Evolutionary conservation across 768 basidiomycete genomes (phyloP).

Genomic region (Macrocybe gigantea): DNA sequence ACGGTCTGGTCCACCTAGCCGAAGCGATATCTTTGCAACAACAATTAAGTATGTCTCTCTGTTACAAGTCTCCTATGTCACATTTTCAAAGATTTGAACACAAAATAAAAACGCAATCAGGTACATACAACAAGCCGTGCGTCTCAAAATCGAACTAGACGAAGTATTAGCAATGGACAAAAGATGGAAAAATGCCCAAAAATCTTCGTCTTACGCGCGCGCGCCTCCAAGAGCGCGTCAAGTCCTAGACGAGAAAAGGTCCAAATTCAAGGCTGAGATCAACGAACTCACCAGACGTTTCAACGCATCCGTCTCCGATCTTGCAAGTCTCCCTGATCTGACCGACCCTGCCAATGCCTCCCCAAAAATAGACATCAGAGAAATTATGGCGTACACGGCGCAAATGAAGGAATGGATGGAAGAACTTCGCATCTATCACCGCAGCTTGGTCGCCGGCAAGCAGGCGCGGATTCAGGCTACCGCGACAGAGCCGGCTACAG

Average conservation of each 20-base stretch:
- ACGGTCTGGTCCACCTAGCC: too few species aligned
- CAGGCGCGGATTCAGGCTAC: neutral
- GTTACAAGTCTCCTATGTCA: too few species aligned
- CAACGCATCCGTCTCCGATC: conserved; percentile 14
- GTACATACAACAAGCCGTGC: conserved; percentile 19
- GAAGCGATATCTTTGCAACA: neutral
- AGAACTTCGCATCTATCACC: conserved; percentile 12
- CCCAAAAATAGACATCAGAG: conserved; percentile 14
- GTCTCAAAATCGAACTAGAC: conserved; percentile 17
- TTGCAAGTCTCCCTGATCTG: conserved; percentile 21
- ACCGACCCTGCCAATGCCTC: conserved; percentile 3
- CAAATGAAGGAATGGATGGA: conserved; percentile 27
- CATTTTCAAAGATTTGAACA: too few species aligned
- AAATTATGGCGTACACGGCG: conserved; percentile 18
- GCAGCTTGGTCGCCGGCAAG: neutral
- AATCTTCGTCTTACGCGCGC: conserved; percentile 20
- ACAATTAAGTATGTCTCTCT: conserved; percentile 15
- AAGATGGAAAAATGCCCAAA: conserved; percentile 24
- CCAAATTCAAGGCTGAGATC: conserved; percentile 11
- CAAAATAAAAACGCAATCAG: conserved; percentile 9
- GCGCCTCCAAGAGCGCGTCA: conserved; percentile 21
- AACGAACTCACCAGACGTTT: conserved; percentile 13
- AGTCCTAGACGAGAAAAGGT: conserved; percentile 17
- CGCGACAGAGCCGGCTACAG: neutral
- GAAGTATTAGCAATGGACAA: conserved; percentile 15